Evolutionary conservation across 2,329 filamentous ascomycete species (phyloP).

Genomic region (Pseudogymnoascus sp.): DNA sequence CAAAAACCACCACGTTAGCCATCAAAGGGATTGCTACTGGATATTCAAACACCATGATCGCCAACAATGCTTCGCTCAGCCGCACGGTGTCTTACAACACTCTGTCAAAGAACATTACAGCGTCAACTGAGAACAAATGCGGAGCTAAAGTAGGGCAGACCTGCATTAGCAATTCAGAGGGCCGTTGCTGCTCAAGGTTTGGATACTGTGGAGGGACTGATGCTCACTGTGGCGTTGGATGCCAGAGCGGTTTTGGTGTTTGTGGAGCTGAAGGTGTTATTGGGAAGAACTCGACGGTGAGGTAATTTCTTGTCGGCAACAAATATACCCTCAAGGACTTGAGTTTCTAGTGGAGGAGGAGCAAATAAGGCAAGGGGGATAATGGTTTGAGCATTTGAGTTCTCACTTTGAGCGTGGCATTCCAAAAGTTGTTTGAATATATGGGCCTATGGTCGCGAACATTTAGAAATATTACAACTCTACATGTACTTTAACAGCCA

Average conservation of each 20-base stretch:
- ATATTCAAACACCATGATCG: not conserved
- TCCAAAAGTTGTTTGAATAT: not conserved
- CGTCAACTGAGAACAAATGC: not conserved
- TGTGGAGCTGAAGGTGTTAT: constrained; percentile 18
- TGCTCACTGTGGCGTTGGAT: constrained; percentile 31
- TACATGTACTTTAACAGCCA: not conserved
- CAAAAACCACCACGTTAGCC: not conserved
- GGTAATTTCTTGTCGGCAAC: no score
- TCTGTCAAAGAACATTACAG: not conserved
- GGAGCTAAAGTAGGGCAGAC: not conserved
- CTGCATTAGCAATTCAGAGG: not conserved
- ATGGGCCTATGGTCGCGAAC: no score
- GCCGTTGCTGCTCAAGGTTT: constrained; percentile 35
- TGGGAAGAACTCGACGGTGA: not conserved
- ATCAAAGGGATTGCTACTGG: not conserved
- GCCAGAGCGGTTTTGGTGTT: constrained; percentile 30
- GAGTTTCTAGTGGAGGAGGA: not conserved
- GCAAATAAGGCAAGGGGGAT: not conserved
- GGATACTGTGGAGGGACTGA: constrained; percentile 33
- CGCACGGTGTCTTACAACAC: not conserved
- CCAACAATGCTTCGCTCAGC: not conserved
- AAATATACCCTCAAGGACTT: not conserved
- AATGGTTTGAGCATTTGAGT: not conserved
- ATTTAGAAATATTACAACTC: not conserved
- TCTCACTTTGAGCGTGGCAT: not conserved